phyloP scores from a whole-genome alignment of 1,139 yeast genomes.

The Yamadazyma atmosphaerica region DNA sequence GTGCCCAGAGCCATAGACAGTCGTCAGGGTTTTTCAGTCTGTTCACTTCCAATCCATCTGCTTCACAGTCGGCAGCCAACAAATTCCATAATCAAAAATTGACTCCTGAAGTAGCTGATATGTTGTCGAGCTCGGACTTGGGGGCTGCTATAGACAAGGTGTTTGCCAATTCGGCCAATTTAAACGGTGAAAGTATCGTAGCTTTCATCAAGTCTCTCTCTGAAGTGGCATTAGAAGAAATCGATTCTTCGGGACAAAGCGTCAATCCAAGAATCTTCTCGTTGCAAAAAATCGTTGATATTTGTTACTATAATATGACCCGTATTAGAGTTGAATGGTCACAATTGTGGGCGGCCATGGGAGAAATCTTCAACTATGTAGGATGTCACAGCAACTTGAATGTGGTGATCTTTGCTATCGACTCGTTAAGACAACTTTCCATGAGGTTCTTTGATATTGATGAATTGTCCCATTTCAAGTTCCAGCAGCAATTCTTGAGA shows the following conservation, averaged over 20 bases:
- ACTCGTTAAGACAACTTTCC: slow-evolving; percentile 88
- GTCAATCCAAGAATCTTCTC: slow-evolving; percentile 88
- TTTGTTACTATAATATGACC: slow-evolving; percentile 95
- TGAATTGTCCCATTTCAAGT: slow-evolving; percentile 91
- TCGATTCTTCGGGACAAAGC: slow-evolving; percentile 82
- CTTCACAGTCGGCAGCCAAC: slow-evolving; percentile 44
- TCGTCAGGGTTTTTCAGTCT: slow-evolving; percentile 50
- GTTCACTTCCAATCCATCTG: slow-evolving; percentile 30
- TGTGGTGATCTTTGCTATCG: slow-evolving; percentile 88
- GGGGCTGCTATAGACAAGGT: slow-evolving; percentile 86
- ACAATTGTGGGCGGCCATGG: slow-evolving; percentile 92
- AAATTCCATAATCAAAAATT: slow-evolving; percentile 48
- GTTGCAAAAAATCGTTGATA: slow-evolving; percentile 92
- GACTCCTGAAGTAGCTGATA: slow-evolving; percentile 39
- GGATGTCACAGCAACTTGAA: slow-evolving; percentile 78
- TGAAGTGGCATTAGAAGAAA: slow-evolving; percentile 86
- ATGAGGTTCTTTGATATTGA: slow-evolving; percentile 91
- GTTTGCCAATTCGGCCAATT: slow-evolving; percentile 76
- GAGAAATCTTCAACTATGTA: slow-evolving; percentile 81
- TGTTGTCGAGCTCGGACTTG: slow-evolving; percentile 70
- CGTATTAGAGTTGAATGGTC: slow-evolving; percentile 98
- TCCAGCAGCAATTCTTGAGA: slow-evolving; percentile 88
- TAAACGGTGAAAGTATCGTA: slow-evolving; percentile 82
- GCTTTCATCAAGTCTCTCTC: slow-evolving; percentile 86
- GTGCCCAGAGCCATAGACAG: slow-evolving; percentile 42